Base-by-base conservation (phyloP, 805 yeast genomes). In the Yarrowia sp. region DNA sequence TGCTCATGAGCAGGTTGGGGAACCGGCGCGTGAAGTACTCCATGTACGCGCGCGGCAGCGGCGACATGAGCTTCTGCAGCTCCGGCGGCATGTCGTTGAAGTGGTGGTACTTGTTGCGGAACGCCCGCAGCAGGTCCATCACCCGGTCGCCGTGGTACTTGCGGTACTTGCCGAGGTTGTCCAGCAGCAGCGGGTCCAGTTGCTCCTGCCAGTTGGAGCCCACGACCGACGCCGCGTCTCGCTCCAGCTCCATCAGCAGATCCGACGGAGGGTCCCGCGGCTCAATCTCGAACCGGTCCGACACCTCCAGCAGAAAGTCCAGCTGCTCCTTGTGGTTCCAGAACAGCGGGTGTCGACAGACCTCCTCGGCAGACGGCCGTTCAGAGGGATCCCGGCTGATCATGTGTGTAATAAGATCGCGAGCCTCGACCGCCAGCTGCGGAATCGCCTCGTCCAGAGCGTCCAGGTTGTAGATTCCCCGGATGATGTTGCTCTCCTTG, bases 51-150 rank as follows among this genome's bases (percentile, higher is more conserved):
- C 84, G 83, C 0, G 97, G 97, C 25, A 90, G 74, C 0, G 93
- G 87, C 18, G 90, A 86, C 83, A 94, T 87, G 55, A 82, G 78
- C 14, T 70, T 71, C 59, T 83, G 84, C 63, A 94, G 78, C 13
- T 77, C 81, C 9, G 75, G 79, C 0, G 97, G 97, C 70, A 92
- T 75, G 72, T 94, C 99, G 74, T 90, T 90, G 72, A 81, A 93
- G 72, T 94, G 99, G 72, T 94, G 98, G 69, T 90, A 87, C 73
- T 94, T 94, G 76, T 94, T 94, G 68, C 99, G 80, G 67, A 94
- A 73, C 0, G 97, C 97, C 63, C 99, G 78, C 63, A 94, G 74
- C 58, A 94, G 75, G 72, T 94, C 99, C 85, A 91, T 84, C 47
- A 94, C 74, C 68, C 85, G 88, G 63, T 81, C 84, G 0, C 87